Evolutionary conservation across 2,329 filamentous ascomycete species (phyloP), one percentile per base, ranked within the genome.

Genomic region (Cercospora sojina): DNA sequence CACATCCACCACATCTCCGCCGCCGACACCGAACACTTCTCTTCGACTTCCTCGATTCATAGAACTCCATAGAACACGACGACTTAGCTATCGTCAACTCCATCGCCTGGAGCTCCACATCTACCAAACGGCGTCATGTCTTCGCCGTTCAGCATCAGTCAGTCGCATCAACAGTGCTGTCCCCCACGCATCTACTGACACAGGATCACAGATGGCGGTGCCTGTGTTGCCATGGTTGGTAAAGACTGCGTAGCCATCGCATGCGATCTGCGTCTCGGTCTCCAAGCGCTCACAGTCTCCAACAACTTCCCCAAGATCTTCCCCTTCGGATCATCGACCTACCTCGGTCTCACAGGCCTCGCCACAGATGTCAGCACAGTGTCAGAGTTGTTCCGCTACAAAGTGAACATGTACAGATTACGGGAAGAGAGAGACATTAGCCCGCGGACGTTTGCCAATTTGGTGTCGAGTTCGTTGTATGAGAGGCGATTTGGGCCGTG

Each of bases 281-380:
- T 98, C 78, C 95, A 99, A 84, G 87, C 95, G 78, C 87, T 99
- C 78, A 99, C 95, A 70, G 91, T 99, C 67, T 97, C 93, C 80
- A 99, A 99, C 89, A 95, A 98, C 90, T 98, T 98, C 86, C 95
- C 95, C 84, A 99, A 99, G 86, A 92, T 99, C 86, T 98, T 98
- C 88, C 89, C 90, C 81, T 98, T 96, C 86, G 93, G 92, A 72
- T 80, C 82, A 77, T 92, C 94, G 77, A 92, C 95, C 75, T 97
- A 96, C 82, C 91, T 99, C 38, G 95, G 95, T 64, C 89, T 99
- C 68, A 98, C 95, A 4, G 95, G 95, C 64, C 91, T 99, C 60
- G 95, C 95, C 68, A 99, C 95, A 74, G 95, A 99, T 80, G 93
- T 99, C 71, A 88, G 87, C 71, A 98, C 94, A 74, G 94, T 99